phyloP scores from a whole-genome alignment of 148 eudicot species.

The Camellia sinensis region DNA sequence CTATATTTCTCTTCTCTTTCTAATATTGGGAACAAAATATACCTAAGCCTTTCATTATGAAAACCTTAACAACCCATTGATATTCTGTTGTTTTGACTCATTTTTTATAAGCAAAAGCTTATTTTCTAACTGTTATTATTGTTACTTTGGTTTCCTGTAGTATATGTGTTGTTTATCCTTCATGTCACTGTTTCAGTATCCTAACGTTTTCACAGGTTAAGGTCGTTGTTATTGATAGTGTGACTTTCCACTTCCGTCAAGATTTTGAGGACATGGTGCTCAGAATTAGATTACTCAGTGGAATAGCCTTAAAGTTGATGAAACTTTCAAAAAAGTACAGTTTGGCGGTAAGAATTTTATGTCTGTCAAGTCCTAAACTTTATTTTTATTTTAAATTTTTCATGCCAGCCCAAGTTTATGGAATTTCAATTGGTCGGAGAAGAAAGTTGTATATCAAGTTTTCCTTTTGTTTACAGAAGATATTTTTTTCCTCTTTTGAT shows the following conservation, averaged over 20 bases:
- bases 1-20: neutral
- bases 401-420: neutral
- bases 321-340: constrained; percentile 72
- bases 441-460: neutral
- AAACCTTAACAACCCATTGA: neutral
- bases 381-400: neutral
- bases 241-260: constrained; percentile 94
- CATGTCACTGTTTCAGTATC: neutral
- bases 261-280: constrained; percentile 94
- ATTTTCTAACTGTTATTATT: neutral
- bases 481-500: neutral
- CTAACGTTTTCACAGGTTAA: constrained; percentile 57
- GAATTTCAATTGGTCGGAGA: neutral
- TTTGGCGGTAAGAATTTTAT: constrained; percentile 65
- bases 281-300: constrained; percentile 80
- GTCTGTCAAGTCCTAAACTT: neutral
- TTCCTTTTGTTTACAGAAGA: neutral
- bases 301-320: constrained; percentile 84
- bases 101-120: neutral
- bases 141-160: neutral
- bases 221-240: constrained; percentile 77
- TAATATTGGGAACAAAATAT: neutral
- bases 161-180: neutral
- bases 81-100: neutral
- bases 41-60: neutral